A percentile compares a stretch with the other conserved stretches of the same genome.
phyloP scores from a whole-genome alignment of 2,329 filamentous ascomycete genomes.

The Calonectria pteridis region DNA sequence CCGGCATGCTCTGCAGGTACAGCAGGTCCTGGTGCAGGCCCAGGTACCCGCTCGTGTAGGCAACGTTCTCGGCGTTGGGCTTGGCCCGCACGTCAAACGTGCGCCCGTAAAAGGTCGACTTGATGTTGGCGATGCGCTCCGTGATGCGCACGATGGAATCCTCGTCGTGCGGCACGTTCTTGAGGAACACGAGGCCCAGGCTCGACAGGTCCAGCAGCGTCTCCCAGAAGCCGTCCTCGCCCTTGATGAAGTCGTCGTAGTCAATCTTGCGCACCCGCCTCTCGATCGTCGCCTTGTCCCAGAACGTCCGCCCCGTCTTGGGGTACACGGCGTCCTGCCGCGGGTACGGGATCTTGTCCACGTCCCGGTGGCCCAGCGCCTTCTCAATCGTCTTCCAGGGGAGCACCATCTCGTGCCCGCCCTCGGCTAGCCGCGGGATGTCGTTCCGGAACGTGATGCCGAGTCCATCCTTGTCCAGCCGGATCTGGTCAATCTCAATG shows the following conservation, averaged over 20 bases:
- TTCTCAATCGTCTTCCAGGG: slow-evolving; percentile 54
- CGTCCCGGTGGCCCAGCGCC: slow-evolving; percentile 38
- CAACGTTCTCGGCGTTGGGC: slow-evolving; percentile 86
- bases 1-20: slow-evolving; percentile 84
- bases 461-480: slow-evolving; percentile 56
- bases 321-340: slow-evolving; percentile 45
- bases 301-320: slow-evolving; percentile 52
- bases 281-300: slow-evolving; percentile 55
- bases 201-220: slow-evolving; percentile 73
- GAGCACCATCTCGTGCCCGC: slow-evolving; percentile 50
- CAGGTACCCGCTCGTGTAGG: slow-evolving; percentile 85
- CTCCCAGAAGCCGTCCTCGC: slow-evolving; percentile 65
- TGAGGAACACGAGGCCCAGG: slow-evolving; percentile 83
- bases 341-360: slow-evolving; percentile 39
- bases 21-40: slow-evolving; percentile 95
- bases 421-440: slow-evolving; percentile 48
- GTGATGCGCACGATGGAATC: slow-evolving; percentile 76
- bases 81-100: slow-evolving; percentile 92
- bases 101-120: slow-evolving; percentile 90
- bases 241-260: slow-evolving; percentile 79
- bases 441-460: slow-evolving; percentile 71
- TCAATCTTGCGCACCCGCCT: slow-evolving; percentile 68
- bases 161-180: slow-evolving; percentile 77
- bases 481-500: slow-evolving; percentile 49
- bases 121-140: slow-evolving; percentile 79